phyloP scores from a whole-genome alignment of 2,329 filamentous ascomycete genomes.

The Emydomyces testavorans region DNA sequence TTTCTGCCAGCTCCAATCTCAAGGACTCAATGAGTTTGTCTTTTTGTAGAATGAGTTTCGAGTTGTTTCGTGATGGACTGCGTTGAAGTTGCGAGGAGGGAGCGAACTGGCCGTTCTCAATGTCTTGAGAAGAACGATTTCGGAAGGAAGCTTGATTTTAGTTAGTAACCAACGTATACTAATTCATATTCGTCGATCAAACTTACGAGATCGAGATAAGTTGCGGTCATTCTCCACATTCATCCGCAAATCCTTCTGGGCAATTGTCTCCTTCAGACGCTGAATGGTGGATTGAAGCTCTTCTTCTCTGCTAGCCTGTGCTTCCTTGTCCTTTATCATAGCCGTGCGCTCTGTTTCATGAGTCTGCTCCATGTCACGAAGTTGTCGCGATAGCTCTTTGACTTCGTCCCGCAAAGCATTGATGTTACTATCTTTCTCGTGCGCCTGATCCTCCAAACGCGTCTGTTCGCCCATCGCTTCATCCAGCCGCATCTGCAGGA shows the following conservation, averaged over 20 bases:
- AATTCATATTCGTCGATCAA: conserved; percentile 1
- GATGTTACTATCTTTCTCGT: conserved; percentile 74
- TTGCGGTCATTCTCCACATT: conserved; percentile 42
- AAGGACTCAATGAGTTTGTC: conserved; percentile 92
- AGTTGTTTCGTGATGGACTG: conserved; percentile 80
- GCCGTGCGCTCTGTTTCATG: conserved; percentile 83
- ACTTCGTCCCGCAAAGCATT: conserved; percentile 75
- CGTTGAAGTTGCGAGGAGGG: conserved; percentile 73
- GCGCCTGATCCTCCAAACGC: conserved; percentile 74
- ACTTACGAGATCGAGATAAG: conserved; percentile 43
- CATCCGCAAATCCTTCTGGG: conserved; percentile 54
- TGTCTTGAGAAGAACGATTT: conserved; percentile 48
- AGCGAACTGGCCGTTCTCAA: conserved; percentile 70
- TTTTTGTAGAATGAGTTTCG: conserved; percentile 83
- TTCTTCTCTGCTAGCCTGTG: conserved; percentile 70
- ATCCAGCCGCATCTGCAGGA: conserved; percentile 74
- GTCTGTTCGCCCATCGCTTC: conserved; percentile 73
- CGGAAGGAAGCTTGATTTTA: conserved; percentile 31
- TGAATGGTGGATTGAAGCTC: conserved; percentile 86
- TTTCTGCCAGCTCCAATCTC: conserved; percentile 81
- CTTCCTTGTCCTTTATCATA: conserved; percentile 84
- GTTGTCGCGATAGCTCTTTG: conserved; percentile 68
- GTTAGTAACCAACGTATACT: background rate
- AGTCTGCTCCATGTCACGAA: conserved; percentile 81
- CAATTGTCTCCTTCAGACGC: conserved; percentile 77